Conservation (phyloP, 2,329 filamentous ascomycete genomes). For the Tolypocladium amazonense region DNA sequence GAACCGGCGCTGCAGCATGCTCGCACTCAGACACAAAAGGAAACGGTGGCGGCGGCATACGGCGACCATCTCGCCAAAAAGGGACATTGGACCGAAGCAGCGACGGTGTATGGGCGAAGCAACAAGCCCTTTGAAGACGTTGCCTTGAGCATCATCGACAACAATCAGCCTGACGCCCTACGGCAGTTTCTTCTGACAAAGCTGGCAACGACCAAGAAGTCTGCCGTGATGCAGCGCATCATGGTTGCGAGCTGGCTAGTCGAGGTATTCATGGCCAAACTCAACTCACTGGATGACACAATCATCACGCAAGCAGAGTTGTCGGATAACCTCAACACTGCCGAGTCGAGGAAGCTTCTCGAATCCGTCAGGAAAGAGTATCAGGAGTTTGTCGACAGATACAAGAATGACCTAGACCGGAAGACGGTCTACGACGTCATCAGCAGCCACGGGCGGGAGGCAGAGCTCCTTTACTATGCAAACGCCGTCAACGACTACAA, state of each 20-base stretch:
- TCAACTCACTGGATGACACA: constrained; percentile 89
- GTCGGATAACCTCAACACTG: constrained; percentile 58
- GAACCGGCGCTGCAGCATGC: constrained; percentile 82
- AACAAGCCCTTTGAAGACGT: constrained; percentile 97
- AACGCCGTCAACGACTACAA: constrained; percentile 84
- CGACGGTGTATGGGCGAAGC: constrained; percentile 83
- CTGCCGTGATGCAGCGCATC: constrained; percentile 78
- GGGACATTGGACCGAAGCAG: constrained; percentile 76
- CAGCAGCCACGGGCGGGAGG: constrained; percentile 87
- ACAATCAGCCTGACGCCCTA: constrained; percentile 79
- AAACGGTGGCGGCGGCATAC: constrained; percentile 83
- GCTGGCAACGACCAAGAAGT: constrained; percentile 70
- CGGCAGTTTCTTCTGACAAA: constrained; percentile 84
- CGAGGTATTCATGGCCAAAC: constrained; percentile 93
- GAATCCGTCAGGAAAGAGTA: constrained; percentile 65
- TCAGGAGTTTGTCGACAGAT: constrained; percentile 74
- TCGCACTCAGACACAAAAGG: constrained; percentile 68
- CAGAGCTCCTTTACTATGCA: constrained; percentile 85
- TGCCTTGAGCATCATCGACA: constrained; percentile 81
- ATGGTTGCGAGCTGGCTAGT: constrained; percentile 95
- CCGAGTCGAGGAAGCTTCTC: constrained; percentile 63
- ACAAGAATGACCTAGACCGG: constrained; percentile 78
- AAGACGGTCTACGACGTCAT: constrained; percentile 95
- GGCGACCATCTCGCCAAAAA: constrained; percentile 80
- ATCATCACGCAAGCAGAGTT: constrained; percentile 83